These are phyloP conservation scores for Apiospora pterosperma DNA, from an alignment of 2,329 filamentous ascomycete genomes.

Conservation along the genomic window DNA sequence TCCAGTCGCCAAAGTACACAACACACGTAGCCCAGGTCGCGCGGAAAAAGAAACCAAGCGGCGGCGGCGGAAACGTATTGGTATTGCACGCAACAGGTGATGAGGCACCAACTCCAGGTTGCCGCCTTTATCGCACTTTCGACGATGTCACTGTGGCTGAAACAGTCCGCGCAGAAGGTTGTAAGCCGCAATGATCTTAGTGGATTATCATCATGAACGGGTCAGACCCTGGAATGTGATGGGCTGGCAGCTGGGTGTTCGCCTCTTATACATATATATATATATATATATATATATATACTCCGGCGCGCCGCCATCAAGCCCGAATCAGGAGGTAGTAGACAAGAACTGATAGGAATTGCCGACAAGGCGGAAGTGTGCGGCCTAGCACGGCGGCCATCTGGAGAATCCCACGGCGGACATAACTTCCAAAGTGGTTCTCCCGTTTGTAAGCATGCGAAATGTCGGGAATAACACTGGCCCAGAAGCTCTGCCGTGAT, in stretches of 20 bases:
- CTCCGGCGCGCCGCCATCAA: background rate
- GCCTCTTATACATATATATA: background rate
- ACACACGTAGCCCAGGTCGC: background rate
- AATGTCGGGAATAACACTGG: background rate
- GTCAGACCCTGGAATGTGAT: background rate
- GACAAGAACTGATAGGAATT: background rate
- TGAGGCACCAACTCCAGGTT: background rate
- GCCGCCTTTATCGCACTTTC: background rate
- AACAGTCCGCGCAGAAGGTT: background rate
- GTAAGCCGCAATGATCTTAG: background rate
- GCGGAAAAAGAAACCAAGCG: background rate
- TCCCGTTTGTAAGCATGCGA: background rate
- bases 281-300: background rate
- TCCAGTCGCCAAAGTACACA: background rate
- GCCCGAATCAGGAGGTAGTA: background rate
- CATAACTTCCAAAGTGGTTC: background rate
- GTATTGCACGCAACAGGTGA: background rate
- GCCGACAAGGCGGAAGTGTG: background rate
- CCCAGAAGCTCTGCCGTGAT: background rate
- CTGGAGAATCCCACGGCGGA: background rate
- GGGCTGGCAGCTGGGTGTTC: background rate
- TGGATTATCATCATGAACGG: background rate
- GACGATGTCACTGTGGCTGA: background rate
- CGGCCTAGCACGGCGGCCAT: background rate
- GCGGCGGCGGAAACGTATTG: background rate